A percentile compares a stretch with the other conserved stretches of the same genome.
These are phyloP conservation scores for Daldinia concentrica DNA, from an alignment of 495 filamentous ascomycete species.

Conservation along the genomic window DNA sequence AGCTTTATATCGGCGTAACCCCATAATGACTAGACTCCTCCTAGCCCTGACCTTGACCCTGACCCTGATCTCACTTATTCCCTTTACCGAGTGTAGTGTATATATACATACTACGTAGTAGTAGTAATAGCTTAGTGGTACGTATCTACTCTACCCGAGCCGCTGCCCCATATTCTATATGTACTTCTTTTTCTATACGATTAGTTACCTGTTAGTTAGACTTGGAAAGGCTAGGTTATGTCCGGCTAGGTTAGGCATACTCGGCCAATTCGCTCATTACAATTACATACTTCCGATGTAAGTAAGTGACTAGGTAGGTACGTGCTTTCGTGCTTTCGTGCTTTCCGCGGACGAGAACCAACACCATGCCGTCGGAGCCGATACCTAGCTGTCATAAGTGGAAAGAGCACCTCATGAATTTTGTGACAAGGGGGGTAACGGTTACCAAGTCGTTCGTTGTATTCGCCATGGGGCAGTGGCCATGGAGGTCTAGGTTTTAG, in stretches of 20 bases:
- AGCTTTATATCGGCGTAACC: constrained; percentile 37
- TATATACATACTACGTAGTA: too few species aligned
- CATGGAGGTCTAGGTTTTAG: constrained; percentile 25
- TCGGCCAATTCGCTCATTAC: constrained; percentile 31
- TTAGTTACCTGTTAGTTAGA: neutral
- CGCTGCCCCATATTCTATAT: constrained; percentile 18
- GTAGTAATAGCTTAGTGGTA: too few species aligned
- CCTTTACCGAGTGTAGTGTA: constrained; percentile 33
- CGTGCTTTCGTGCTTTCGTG: constrained; percentile 36
- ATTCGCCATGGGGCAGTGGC: constrained; percentile 16
- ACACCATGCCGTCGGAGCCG: constrained; percentile 43
- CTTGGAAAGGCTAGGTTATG: constrained; percentile 10
- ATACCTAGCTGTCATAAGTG: constrained; percentile 22
- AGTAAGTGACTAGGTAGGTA: constrained; percentile 16
- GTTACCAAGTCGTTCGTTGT: constrained; percentile 26
- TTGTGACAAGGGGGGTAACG: constrained; percentile 30
- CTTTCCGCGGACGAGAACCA: constrained; percentile 34
- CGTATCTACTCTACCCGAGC: constrained; percentile 25
- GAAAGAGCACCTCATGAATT: constrained; percentile 3
- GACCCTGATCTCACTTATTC: constrained; percentile 26
- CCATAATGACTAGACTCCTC: constrained; percentile 24
- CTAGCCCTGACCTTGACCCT: constrained; percentile 4
- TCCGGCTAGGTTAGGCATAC: constrained; percentile 21
- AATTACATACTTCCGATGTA: constrained; percentile 6
- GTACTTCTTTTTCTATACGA: constrained; percentile 19